Evolutionary conservation across 176 grass and related monocot genomes (phyloP).

Genomic region (Puya raimondii): DNA sequence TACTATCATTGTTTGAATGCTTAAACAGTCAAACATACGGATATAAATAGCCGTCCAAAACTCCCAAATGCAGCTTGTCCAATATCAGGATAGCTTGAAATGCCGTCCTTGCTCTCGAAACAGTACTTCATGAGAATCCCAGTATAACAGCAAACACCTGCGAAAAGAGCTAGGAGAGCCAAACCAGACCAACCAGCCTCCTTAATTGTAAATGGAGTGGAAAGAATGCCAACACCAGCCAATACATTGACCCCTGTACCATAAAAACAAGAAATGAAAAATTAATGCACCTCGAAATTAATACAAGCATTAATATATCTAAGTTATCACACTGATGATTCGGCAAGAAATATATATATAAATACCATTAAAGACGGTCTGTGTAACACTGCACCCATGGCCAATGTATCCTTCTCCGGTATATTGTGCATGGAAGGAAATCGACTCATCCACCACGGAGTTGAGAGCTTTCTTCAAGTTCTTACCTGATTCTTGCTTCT

Average conservation of each 20-base stretch:
- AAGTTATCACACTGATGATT: too few species aligned
- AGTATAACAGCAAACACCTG: conserved; percentile 67
- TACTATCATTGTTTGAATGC: neutral
- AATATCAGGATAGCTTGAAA: conserved; percentile 88
- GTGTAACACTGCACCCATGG: conserved; percentile 76
- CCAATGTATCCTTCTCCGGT: conserved; percentile 45
- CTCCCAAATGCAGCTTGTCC: conserved; percentile 88
- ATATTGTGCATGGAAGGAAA: conserved; percentile 41
- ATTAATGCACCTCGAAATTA: conserved; percentile 3
- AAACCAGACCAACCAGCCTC: conserved; percentile 77
- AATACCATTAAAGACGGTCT: conserved; percentile 91
- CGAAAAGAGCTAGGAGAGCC: conserved; percentile 53
- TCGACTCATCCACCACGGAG: conserved; percentile 38
- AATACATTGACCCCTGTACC: conserved; percentile 72
- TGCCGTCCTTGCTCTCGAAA: conserved; percentile 86
- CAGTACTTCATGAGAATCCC: conserved; percentile 72
- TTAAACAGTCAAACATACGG: conserved; percentile 43
- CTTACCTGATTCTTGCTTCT: conserved; percentile 42
- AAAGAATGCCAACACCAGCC: conserved; percentile 86
- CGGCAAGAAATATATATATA: too few species aligned
- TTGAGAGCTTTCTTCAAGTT: conserved; percentile 31
- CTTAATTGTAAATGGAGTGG: conserved; percentile 66
- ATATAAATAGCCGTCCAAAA: conserved; percentile 71
- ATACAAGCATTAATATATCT: neutral
- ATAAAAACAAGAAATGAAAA: conserved; percentile 7